Evolutionary conservation across 2,329 filamentous ascomycete species (phyloP), one percentile per base, ranked within the genome.

Genomic region (Truncatella angustata): DNA sequence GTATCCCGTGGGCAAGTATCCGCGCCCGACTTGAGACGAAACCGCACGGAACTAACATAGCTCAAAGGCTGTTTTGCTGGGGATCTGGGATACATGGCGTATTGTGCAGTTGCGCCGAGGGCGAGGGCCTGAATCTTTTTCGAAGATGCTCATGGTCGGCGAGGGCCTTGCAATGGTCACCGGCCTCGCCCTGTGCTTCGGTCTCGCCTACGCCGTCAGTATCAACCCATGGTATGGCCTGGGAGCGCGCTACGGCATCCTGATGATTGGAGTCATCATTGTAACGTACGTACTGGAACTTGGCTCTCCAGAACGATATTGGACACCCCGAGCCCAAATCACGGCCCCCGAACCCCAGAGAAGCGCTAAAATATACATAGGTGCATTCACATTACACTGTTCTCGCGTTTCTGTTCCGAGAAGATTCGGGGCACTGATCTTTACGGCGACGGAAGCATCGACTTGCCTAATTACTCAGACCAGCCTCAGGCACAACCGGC

Each of bases 41-140:
- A n/a, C n/a, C n/a, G n/a, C n/a, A n/a, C n/a, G 11, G 23, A n/a
- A 9, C 16, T 43, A n/a, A 12, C 10, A 20, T 21, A 20, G 11
- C 10, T 21, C 21, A 10, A 24, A 45, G 40, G 32, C 43, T 32
- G 5, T 39, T 3, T 11, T 49, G 18, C 7, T 49, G 21, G 30
- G 16, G 18, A 14, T 7, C 9, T 52, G 43, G 44, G 34, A 52
- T 21, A 42, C 32, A 16, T 48, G 36, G 50, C 24, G 50, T 16
- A 12, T 52, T 14, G 14, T 48, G 20, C 7, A 35, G 20, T 23
- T 32, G 5, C 44, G 28, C 18, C 21, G 28, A 21, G 32, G 30
- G 16, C 43, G 24, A 5, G 30, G 32, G 14, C 9, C 11, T 21
- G 32, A 20, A 6, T 9, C 18, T 4, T 9, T 39, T 11, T 21